Percentiles rank a stretch among this genome's conserved stretches.
phyloP scores from a whole-genome alignment of 148 eudicot genomes.

The Silene latifolia region DNA sequence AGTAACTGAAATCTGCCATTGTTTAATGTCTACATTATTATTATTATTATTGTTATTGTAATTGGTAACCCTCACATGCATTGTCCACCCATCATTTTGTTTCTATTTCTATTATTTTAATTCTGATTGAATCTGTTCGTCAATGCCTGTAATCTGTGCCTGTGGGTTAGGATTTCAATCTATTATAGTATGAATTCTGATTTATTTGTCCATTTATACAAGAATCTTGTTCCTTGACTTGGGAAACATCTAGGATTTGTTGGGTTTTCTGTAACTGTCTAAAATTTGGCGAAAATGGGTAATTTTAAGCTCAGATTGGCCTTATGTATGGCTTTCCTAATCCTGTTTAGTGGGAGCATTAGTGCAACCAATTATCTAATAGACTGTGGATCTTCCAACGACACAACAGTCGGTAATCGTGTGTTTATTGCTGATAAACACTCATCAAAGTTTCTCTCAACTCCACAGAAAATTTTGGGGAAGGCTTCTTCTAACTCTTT shows the following conservation, averaged over 20 bases:
- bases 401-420: conserved; percentile 48
- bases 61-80: conserved; percentile 4
- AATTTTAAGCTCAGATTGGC: conserved; percentile 22
- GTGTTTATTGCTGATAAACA: conserved; percentile 61
- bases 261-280: background rate
- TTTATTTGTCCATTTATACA: background rate
- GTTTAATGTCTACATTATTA: conserved; percentile 11
- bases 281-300: conserved; percentile 28
- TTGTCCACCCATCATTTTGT: too few relatives aligned
- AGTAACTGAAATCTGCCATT: background rate
- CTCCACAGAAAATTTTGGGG: conserved; percentile 50
- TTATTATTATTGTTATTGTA: background rate
- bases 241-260: conserved; percentile 11
- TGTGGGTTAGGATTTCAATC: too few relatives aligned
- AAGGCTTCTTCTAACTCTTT: conserved; percentile 40
- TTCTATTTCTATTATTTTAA: conserved; percentile 1
- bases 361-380: conserved; percentile 46
- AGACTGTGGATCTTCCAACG: conserved; percentile 69
- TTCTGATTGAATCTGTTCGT: background rate
- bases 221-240: background rate
- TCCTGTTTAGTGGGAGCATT: conserved; percentile 34
- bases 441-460: conserved; percentile 46
- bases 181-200: too few relatives aligned
- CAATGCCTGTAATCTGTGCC: too few relatives aligned
- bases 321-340: conserved; percentile 28